These are phyloP conservation scores for Plasmodium gaboni DNA, from an alignment of 169 alveolate genomes.

Conservation along the genomic window DNA sequence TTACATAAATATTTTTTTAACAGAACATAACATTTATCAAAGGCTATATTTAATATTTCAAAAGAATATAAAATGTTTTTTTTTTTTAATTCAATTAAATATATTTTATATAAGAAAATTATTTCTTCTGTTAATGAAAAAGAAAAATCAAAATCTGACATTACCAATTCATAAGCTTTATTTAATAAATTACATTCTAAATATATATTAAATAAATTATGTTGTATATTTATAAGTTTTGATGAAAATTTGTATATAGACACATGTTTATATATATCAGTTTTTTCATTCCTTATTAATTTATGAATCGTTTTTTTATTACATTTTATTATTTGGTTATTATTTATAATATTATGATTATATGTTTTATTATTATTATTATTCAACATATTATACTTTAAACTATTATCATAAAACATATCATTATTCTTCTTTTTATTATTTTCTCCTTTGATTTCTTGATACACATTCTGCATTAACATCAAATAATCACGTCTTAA, in stretches of 20 bases:
- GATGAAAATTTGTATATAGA: constrained; percentile 58
- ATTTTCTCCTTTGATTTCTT: constrained; percentile 30
- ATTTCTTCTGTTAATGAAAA: constrained; percentile 63
- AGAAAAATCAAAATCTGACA: constrained; percentile 63
- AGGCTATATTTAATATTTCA: constrained; percentile 31
- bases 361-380: not conserved
- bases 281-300: constrained; percentile 52
- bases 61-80: constrained; percentile 40
- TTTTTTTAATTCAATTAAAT: constrained; percentile 64
- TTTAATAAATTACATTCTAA: constrained; percentile 49
- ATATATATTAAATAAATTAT: constrained; percentile 64
- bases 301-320: constrained; percentile 17
- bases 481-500: constrained; percentile 52
- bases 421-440: not conserved
- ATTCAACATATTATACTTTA: not conserved
- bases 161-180: constrained; percentile 42
- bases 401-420: not conserved
- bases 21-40: constrained; percentile 55
- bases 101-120: constrained; percentile 53
- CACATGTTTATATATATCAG: constrained; percentile 40
- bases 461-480: constrained; percentile 34
- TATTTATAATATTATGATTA: not conserved
- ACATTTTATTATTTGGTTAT: not conserved
- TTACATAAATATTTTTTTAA: constrained; percentile 65
- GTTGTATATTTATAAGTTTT: constrained; percentile 22